These are phyloP conservation scores for Melocanna baccifera DNA, from an alignment of 176 grass and related monocot genomes.

Conservation along the genomic window DNA sequence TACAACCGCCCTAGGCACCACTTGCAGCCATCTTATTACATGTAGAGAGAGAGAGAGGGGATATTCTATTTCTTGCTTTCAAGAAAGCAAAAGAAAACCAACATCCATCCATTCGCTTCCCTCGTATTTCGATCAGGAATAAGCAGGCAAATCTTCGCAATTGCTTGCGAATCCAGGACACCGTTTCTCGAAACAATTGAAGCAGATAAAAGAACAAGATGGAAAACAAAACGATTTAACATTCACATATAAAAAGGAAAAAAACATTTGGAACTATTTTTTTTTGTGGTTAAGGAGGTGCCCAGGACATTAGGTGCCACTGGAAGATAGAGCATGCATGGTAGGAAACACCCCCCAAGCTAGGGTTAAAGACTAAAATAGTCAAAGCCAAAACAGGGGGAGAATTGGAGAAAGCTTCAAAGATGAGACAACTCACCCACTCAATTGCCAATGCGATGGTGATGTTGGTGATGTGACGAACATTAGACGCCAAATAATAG, in stretches of 20 bases:
- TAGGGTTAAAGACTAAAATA: background rate
- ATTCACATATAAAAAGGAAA: background rate
- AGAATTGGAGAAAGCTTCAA: background rate
- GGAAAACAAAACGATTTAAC: background rate
- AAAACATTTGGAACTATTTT: background rate
- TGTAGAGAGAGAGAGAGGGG: background rate
- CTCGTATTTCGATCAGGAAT: slow-evolving; percentile 31
- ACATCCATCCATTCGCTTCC: background rate
- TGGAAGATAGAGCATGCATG: slow-evolving; percentile 15
- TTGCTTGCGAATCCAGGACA: slow-evolving; percentile 22
- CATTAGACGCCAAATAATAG: slow-evolving; percentile 1
- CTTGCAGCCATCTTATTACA: slow-evolving; percentile 11
- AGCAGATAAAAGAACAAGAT: background rate
- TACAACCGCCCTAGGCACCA: background rate
- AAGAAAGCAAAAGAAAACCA: slow-evolving; percentile 36
- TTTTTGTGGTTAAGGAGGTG: slow-evolving; percentile 18
- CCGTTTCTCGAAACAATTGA: background rate
- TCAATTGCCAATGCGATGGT: background rate
- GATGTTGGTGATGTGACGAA: slow-evolving; percentile 20
- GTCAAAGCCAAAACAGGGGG: background rate
- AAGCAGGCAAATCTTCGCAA: slow-evolving; percentile 7
- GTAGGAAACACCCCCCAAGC: background rate
- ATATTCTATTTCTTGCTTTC: slow-evolving; percentile 41
- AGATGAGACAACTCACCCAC: background rate
- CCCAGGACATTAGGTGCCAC: slow-evolving; percentile 17